Evolutionary conservation across 2,329 filamentous ascomycete genomes (phyloP).

Genomic region (Cladosporium sp.): DNA sequence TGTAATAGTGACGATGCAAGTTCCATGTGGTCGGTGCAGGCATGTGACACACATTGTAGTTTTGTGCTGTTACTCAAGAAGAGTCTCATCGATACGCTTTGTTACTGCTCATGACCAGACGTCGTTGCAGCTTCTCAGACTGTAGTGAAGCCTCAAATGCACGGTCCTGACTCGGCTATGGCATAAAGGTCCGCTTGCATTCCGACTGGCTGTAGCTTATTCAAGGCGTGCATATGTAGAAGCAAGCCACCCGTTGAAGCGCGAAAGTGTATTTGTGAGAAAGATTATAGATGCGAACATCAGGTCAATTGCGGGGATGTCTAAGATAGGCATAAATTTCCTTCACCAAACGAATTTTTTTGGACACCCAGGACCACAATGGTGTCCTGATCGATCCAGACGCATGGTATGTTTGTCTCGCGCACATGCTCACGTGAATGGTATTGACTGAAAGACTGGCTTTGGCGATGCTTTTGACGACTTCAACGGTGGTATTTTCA

Average conservation of each 20-base stretch:
- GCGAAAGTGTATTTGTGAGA: not conserved
- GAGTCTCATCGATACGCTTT: not conserved
- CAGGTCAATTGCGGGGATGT: not conserved
- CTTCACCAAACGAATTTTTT: not conserved
- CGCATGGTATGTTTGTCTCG: no score
- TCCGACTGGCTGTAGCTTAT: not conserved
- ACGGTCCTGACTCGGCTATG: not conserved
- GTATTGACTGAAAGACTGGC: no score
- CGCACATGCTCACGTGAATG: no score
- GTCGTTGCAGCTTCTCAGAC: not conserved
- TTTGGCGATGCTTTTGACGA: no score
- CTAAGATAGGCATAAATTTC: not conserved
- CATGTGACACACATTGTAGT: no score
- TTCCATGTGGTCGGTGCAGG: no score
- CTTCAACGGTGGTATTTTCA: no score
- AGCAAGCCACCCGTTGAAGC: slow-evolving; percentile 1
- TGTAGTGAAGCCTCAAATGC: not conserved
- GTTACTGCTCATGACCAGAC: not conserved
- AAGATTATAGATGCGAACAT: not conserved
- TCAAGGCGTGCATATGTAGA: not conserved
- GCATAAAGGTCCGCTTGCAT: not conserved
- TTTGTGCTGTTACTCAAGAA: no score
- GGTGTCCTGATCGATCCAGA: no score
- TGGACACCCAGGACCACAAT: no score
- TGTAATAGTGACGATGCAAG: not conserved